Percentiles rank a stretch among this genome's conserved stretches.
Conservation (phyloP, 345 rosid genomes). For the Viola odorata region DNA sequence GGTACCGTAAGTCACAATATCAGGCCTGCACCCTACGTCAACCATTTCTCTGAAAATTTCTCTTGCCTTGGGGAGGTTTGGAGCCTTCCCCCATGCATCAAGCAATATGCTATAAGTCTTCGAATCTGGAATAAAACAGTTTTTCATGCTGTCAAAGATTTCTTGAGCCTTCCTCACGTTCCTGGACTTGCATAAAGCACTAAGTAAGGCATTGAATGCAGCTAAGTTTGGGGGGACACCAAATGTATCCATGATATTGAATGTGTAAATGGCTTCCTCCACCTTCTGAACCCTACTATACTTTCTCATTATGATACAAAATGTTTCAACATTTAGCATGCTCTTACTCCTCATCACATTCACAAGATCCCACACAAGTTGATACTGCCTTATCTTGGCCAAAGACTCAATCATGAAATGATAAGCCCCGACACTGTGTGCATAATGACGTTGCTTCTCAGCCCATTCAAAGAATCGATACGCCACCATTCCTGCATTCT, state of each 20-base stretch:
- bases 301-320: constrained; percentile 86
- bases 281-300: constrained; percentile 73
- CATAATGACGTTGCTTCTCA: constrained; percentile 70
- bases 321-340: constrained; percentile 66
- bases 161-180: constrained; percentile 90
- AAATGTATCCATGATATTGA: constrained; percentile 83
- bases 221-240: constrained; percentile 52
- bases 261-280: constrained; percentile 77
- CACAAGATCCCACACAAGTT: constrained; percentile 84
- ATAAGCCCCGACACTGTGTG: constrained; percentile 59
- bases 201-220: constrained; percentile 71
- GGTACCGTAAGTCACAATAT: constrained; percentile 77
- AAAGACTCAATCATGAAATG: constrained; percentile 68
- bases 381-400: constrained; percentile 79
- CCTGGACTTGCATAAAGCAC: constrained; percentile 86
- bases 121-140: constrained; percentile 15
- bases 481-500: constrained; percentile 82
- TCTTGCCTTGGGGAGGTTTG: constrained; percentile 79
- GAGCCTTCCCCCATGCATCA: constrained; percentile 90
- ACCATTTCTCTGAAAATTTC: constrained; percentile 72
- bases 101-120: constrained; percentile 79
- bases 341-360: constrained; percentile 65
- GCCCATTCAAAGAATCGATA: constrained; percentile 91
- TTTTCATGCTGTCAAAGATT: constrained; percentile 62
- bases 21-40: constrained; percentile 58